Base-by-base conservation (phyloP, 1,284 basidiomycete genomes). In the Cryptococcus sp. region DNA sequence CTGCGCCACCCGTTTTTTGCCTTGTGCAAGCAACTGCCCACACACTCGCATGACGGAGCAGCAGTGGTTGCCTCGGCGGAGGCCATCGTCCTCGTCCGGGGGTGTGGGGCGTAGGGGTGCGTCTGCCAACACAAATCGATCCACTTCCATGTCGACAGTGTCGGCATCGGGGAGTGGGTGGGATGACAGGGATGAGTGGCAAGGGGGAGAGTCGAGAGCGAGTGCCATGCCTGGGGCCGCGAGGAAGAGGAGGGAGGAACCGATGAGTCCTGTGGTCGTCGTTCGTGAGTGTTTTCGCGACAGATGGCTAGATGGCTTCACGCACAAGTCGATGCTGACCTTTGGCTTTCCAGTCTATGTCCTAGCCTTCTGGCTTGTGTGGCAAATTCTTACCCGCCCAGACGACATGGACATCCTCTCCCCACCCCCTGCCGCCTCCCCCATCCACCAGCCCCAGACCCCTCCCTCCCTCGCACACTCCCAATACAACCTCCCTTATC, bases 301-400 rank as follows among this genome's bases (percentile, higher is more conserved):
- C n/a, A 37, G 16, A 20, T n/a, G 5, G 11, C 23, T 21, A 20
- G 28, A 40, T 45, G 38, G 18, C 39, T 46, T 39, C 12, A 33
- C 21, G 24, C 44, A 37, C n/a, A 16, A 16, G 18, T 23, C 9
- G 8, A 13, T 40, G 28, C 20, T 52, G 28, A 16, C 23, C 13
- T 11, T 16, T 35, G n/a, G n/a, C 48, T 12, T 44, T 54, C 18
- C 57, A 76, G 72, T 73, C 53, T 76, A 75, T 53, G 72, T 76
- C 46, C 64, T 70, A 12, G 67, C 62, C 48, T 59, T 72, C 58
- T 76, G 72, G 60, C 39, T 72, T 23, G 65, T 75, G 44, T 74
- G 68, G 64, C 72, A 75, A 50, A 71, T 76, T 51, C 65, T 76
- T 12, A 73, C 73, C 13, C 67, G 73, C 16, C 66, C 69, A 15